Percentiles rank a stretch among this genome's conserved stretches.
Conservation (phyloP, 345 rosid genomes). For the Brassica rapa region DNA sequence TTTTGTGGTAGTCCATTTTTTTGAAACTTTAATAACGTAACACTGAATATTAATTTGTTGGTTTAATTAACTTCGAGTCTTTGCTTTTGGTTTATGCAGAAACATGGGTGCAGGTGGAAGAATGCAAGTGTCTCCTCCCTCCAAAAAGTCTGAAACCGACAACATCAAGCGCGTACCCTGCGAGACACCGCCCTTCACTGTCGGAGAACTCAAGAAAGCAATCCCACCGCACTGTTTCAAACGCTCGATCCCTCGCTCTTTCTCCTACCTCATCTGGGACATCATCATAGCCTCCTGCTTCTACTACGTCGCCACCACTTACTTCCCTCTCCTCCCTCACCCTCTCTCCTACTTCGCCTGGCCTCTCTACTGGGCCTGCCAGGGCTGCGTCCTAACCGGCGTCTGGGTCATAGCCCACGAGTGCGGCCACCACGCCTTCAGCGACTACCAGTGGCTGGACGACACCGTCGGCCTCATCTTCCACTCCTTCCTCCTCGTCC, state of each 20-base stretch:
- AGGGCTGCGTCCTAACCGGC: slow-evolving; percentile 75
- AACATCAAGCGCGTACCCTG: slow-evolving; percentile 58
- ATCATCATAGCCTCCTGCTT: slow-evolving; percentile 55
- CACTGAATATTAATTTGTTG: background rate
- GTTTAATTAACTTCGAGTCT: background rate
- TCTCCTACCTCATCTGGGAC: slow-evolving; percentile 67
- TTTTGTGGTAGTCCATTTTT: background rate
- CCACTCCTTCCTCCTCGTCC: slow-evolving; percentile 81
- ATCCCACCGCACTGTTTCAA: slow-evolving; percentile 88
- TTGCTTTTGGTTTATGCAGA: slow-evolving; percentile 36
- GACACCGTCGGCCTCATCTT: slow-evolving; percentile 78
- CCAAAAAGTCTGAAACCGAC: slow-evolving; percentile 42
- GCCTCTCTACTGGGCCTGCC: slow-evolving; percentile 80
- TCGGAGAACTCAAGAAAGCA: slow-evolving; percentile 71
- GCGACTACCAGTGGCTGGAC: slow-evolving; percentile 87
- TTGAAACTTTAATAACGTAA: background rate
- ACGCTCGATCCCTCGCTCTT: slow-evolving; percentile 76
- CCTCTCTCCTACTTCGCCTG: slow-evolving; percentile 67
- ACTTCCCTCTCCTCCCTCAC: slow-evolving; percentile 56
- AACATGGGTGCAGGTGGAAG: slow-evolving; percentile 90
- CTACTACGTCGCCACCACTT: slow-evolving; percentile 58
- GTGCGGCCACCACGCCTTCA: slow-evolving; percentile 96
- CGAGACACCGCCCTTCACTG: slow-evolving; percentile 70
- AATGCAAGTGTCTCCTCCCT: slow-evolving; percentile 50
- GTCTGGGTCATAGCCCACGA: slow-evolving; percentile 93